Evolutionary conservation across 2,329 filamentous ascomycete genomes (phyloP).

Genomic region (Fusarium odoratissimum): DNA sequence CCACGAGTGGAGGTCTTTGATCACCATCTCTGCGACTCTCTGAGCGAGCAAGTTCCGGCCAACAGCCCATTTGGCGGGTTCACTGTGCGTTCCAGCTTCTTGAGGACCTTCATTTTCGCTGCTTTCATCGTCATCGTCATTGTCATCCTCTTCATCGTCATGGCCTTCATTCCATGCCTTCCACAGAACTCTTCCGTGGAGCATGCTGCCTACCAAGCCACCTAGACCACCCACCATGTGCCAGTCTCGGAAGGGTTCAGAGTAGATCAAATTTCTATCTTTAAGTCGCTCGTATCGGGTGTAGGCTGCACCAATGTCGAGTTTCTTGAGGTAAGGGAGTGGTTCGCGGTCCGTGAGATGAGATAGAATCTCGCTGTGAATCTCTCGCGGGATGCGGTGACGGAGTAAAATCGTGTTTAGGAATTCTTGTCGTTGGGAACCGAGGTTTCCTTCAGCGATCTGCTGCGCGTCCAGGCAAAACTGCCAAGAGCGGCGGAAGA

Average conservation of each 20-base stretch:
- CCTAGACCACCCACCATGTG: background rate
- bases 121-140: too few relatives aligned
- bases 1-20: background rate
- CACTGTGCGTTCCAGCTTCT: background rate
- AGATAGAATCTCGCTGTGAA: background rate
- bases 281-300: background rate
- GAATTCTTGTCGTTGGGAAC: background rate
- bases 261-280: background rate
- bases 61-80: background rate
- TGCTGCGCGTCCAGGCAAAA: slow-evolving; percentile 19
- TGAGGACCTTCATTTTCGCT: too few relatives aligned
- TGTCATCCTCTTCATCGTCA: too few relatives aligned
- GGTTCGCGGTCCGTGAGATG: background rate
- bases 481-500: slow-evolving; percentile 17
- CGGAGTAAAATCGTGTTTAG: background rate
- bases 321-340: background rate
- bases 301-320: slow-evolving; percentile 5
- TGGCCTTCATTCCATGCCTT: background rate
- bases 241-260: background rate
- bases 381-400: background rate
- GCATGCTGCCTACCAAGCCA: slow-evolving; percentile 2
- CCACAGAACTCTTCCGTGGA: background rate
- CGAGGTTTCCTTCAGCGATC: background rate
- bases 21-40: background rate
- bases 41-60: background rate